Conservation (phyloP, 257 asterid species). For the Capsicum baccatum region DNA sequence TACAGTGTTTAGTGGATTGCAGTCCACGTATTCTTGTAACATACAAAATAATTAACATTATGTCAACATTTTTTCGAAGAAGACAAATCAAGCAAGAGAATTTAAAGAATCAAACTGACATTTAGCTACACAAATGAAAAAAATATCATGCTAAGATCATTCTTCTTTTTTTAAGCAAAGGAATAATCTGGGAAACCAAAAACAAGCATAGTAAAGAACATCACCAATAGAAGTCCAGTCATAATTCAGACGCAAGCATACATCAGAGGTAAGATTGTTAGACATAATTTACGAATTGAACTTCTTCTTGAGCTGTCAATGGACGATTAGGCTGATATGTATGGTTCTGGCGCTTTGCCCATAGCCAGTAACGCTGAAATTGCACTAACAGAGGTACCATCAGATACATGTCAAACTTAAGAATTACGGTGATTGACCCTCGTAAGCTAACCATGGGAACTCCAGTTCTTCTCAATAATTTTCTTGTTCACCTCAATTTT, state of each 20-base stretch:
- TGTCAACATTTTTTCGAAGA: not conserved
- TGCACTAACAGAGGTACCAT: slow-evolving; percentile 46
- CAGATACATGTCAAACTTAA: slow-evolving; percentile 5
- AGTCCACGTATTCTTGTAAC: not conserved
- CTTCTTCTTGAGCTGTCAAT: slow-evolving; percentile 71
- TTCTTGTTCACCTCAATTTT: not conserved
- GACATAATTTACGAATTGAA: slow-evolving; percentile 63
- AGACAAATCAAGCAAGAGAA: slow-evolving; percentile 16
- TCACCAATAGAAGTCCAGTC: not conserved
- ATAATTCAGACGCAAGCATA: slow-evolving; percentile 25
- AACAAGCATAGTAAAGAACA: not conserved
- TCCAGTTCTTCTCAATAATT: not conserved
- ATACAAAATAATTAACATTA: not conserved
- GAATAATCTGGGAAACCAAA: not conserved
- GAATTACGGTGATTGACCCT: not conserved
- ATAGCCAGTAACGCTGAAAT: slow-evolving; percentile 82
- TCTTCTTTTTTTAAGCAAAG: not conserved
- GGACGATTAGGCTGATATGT: slow-evolving; percentile 90
- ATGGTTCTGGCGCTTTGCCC: slow-evolving; percentile 94
- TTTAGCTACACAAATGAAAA: not conserved
- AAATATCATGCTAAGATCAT: not conserved
- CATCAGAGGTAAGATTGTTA: slow-evolving; percentile 23
- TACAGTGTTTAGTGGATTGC: not conserved
- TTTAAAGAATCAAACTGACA: slow-evolving; percentile 11
- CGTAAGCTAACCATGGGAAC: not conserved